Evolutionary conservation across 352 stramenopile species (phyloP), one percentile per base, ranked within the genome.

Genomic region (Globisporangium middletonii): DNA sequence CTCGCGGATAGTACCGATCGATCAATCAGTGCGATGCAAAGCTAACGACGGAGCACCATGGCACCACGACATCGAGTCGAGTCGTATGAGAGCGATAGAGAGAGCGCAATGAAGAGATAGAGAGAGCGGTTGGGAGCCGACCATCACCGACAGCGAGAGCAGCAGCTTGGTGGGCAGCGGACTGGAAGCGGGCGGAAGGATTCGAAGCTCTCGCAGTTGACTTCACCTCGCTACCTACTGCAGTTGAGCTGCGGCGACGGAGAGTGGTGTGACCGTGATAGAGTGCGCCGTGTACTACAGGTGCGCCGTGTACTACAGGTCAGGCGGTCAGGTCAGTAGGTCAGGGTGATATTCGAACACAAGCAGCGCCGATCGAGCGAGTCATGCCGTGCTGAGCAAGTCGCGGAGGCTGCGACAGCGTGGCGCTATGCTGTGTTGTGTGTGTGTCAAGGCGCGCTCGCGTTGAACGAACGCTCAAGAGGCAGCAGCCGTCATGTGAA

Each of bases 161-260:
- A 11, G 23, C 23, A 23, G 23, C 23, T 23, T 11, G 33, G 33
- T 9, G 33, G 33, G 33, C 33, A 38, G 33, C 33, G 33, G 33
- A 38, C 33, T 38, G 33, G 33, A 38, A 11, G 33, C 8, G 33
- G 33, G 33, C 8, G 33, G 33, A 38, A 11, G 11, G 8, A 30
- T 16, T 46, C 19, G 35, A 49, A 46, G 37, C 51, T 35, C n/a
- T 35, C 27, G 11, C 30, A 26, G 11, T 48, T 19, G 23, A 46
- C 38, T 49, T 57, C 51, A 57, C 51, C 26, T 49, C 38, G 51
- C 9, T 49, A 57, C 51, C 51, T 57, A 41, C 51, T 16, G 2
- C 1, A 49, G 23, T 57, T 57, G 38, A 48, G 51, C 16, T 37
- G 47, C 26, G 33, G 47, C 26, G 33, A 38, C 1, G 7, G 33